These are phyloP conservation scores for Fusarium sp. DNA, from an alignment of 2,329 filamentous ascomycete genomes.

Conservation along the genomic window DNA sequence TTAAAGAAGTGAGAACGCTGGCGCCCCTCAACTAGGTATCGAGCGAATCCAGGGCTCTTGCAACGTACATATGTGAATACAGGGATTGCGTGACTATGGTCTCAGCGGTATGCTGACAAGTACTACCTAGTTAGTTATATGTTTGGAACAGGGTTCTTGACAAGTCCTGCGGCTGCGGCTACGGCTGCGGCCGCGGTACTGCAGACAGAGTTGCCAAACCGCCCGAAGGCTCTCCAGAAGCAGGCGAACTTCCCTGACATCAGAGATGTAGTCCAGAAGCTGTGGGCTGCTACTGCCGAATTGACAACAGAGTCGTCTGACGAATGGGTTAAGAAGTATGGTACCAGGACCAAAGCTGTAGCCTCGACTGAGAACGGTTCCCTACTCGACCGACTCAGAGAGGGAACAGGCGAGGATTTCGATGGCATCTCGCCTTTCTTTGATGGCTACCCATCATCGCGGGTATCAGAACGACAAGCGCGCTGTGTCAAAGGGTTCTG, in stretches of 20 bases:
- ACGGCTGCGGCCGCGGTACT: too few relatives aligned
- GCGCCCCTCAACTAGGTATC: too few relatives aligned
- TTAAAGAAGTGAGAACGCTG: too few relatives aligned
- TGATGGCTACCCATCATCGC: neutral
- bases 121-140: neutral
- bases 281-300: neutral
- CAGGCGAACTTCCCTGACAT: neutral
- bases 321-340: conserved; percentile 4
- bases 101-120: neutral
- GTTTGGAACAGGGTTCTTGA: neutral
- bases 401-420: neutral
- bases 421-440: neutral
- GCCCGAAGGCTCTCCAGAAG: neutral
- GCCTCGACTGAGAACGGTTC: neutral
- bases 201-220: too few relatives aligned
- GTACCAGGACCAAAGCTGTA: neutral
- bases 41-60: too few relatives aligned
- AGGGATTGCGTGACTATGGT: neutral
- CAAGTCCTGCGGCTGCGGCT: neutral
- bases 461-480: neutral
- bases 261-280: neutral
- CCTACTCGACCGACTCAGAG: neutral
- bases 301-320: neutral
- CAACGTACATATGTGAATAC: too few relatives aligned
- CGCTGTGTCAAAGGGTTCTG: neutral